These are phyloP conservation scores for Colletotrichum noveboracense DNA, from an alignment of 2,329 filamentous ascomycete genomes.

Conservation along the genomic window DNA sequence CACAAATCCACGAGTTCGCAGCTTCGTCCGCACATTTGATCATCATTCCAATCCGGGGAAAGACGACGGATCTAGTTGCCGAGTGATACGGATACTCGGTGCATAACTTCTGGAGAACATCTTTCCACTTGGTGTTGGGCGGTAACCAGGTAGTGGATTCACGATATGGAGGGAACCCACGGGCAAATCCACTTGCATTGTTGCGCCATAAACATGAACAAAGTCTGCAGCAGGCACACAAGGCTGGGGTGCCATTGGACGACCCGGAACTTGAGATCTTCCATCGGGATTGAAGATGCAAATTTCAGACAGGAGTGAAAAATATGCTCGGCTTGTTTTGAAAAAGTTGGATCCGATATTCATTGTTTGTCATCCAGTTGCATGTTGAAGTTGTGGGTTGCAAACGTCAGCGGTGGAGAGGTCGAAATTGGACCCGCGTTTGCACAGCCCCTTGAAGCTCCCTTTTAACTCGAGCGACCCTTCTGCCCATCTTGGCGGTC, in stretches of 20 bases:
- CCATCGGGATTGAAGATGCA: not conserved
- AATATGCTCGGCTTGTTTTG: not conserved
- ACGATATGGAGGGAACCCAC: not conserved
- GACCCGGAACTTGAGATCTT: not conserved
- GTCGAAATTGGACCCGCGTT: constrained; percentile 10
- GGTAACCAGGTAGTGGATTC: not conserved
- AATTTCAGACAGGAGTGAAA: not conserved
- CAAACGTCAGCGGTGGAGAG: constrained; percentile 21
- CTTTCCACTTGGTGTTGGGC: not conserved
- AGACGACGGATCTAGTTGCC: not conserved
- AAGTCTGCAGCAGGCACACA: not conserved
- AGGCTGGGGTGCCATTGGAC: not conserved
- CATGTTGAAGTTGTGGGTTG: not conserved
- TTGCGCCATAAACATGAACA: not conserved
- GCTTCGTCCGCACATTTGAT: not conserved
- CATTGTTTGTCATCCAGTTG: not conserved
- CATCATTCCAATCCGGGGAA: not conserved
- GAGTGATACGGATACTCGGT: not conserved
- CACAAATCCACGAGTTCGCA: not conserved
- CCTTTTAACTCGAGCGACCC: not conserved
- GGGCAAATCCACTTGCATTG: not conserved
- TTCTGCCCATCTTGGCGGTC: not conserved
- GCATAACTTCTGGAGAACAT: not conserved
- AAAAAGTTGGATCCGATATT: not conserved
- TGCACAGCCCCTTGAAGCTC: constrained; percentile 7